Base-by-base conservation (phyloP, 257 asterid genomes). In the Solanum sejunctum region DNA sequence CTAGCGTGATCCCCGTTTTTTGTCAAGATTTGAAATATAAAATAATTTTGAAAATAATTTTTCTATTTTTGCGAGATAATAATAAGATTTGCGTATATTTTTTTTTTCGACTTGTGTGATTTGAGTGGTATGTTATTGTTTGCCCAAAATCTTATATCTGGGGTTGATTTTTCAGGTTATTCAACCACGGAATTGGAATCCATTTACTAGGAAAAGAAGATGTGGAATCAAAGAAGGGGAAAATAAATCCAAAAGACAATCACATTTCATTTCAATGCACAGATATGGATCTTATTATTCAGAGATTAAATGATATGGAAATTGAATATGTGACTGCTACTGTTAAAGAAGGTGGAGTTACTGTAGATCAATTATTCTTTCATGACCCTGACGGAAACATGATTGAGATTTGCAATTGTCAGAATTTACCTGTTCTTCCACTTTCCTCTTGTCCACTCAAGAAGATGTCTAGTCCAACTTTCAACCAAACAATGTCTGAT, bases 101-200 rank as follows among this genome's bases (percentile, higher is more conserved):
- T 26, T 26, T 26, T 26, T 1, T 1, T 26, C n/a, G n/a, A n/a
- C n/a, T 36, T 36, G 5, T 36, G 39, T 4, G 39, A 36, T 36
- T 36, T 36, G 0, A 36, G 0, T 28, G 3, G 32, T 28, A 28
- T 28, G 3, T 32, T 32, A 32, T 32, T 36, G 6, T 36, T 36
- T 36, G 41, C 6, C 41, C 41, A 36, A 36, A 36, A 36, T 36
- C 41, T 36, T 3, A 54, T 16, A 64, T 17, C 3, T 45, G 39
- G 16, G 66, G 32, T 43, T 63, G 64, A 56, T 43, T 39, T 17
- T 28, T 0, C 90, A 95, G 99, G 99, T 75, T 95, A 84, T 95
- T 95, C 93, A 95, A 94, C 87, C 94, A 95, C 81, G 98, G 98
- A 86, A 91, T 94, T 12, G 98, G 97, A 12, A 95, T 95, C 85